Conservation (phyloP, 495 filamentous ascomycete species). For the Aspergillus sparsus region DNA sequence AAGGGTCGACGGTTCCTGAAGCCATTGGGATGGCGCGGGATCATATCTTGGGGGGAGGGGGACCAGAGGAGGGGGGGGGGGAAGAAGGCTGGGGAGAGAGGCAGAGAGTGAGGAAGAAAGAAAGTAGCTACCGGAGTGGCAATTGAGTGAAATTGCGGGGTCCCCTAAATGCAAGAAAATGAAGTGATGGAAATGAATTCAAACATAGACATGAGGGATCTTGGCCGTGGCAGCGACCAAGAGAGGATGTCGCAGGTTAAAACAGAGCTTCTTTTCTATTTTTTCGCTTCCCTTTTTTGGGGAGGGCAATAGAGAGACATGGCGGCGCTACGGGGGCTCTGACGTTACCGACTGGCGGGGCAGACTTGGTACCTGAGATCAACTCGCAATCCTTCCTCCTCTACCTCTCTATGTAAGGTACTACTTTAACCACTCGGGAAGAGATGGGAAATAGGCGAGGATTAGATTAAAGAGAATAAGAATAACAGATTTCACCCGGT, state of each 20-base stretch:
- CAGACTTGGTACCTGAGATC: slow-evolving; percentile 1
- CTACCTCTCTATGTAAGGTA: too few species aligned
- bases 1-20: slow-evolving; percentile 46
- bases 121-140: slow-evolving; percentile 12
- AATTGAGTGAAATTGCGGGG: slow-evolving; percentile 17
- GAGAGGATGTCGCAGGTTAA: slow-evolving; percentile 9
- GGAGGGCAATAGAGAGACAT: too few species aligned
- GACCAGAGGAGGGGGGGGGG: slow-evolving; percentile 21
- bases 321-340: slow-evolving; percentile 28
- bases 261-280: neutral
- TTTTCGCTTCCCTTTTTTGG: too few species aligned
- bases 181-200: slow-evolving; percentile 2
- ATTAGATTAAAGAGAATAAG: neutral
- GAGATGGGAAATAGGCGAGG: too few species aligned
- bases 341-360: slow-evolving; percentile 30
- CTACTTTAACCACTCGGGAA: too few species aligned
- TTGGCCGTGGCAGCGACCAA: slow-evolving; percentile 5
- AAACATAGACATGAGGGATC: slow-evolving; percentile 5
- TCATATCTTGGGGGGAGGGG: slow-evolving; percentile 38
- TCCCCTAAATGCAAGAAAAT: slow-evolving; percentile 6
- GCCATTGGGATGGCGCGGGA: slow-evolving; percentile 44
- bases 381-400: too few species aligned
- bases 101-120: slow-evolving; percentile 9
- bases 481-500: slow-evolving; percentile 10
- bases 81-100: slow-evolving; percentile 20